A percentile compares a stretch with the other conserved stretches of the same genome.
Conservation (phyloP, 1,284 basidiomycete species). For the Microbotryum intermedium region DNA sequence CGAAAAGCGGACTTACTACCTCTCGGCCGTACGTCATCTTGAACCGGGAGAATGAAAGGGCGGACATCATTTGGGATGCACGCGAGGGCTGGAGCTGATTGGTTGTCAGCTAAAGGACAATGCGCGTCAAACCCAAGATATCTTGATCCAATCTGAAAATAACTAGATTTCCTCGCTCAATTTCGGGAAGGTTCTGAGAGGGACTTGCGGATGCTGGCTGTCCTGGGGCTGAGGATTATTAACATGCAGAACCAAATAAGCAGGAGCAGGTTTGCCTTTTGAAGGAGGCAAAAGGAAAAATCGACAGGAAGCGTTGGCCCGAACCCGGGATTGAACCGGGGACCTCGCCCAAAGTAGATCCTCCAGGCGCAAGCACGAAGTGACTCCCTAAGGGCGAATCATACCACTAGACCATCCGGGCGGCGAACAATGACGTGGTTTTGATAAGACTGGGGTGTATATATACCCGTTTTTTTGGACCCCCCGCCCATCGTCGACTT, state of each 20-base stretch:
- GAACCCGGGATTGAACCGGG: constrained; percentile 22
- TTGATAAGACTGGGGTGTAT: too few relatives aligned
- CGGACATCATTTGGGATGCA: constrained; percentile 32
- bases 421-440: neutral
- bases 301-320: neutral
- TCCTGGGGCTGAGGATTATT: too few relatives aligned
- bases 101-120: too few relatives aligned
- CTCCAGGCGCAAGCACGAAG: neutral
- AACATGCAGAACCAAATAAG: too few relatives aligned
- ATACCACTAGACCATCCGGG: constrained; percentile 23
- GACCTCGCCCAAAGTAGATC: constrained; percentile 11
- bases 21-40: constrained; percentile 23
- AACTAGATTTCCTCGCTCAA: too few relatives aligned
- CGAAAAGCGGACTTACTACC: constrained; percentile 32
- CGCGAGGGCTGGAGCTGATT: neutral
- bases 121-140: too few relatives aligned
- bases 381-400: constrained; percentile 16
- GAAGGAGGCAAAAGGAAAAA: neutral
- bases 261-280: too few relatives aligned
- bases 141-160: too few relatives aligned
- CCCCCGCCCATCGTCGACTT: too few relatives aligned
- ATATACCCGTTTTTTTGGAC: too few relatives aligned
- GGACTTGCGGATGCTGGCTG: too few relatives aligned
- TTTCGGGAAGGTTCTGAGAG: too few relatives aligned
- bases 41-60: constrained; percentile 26